Evolutionary conservation across 495 filamentous ascomycete genomes (phyloP), one percentile per base, ranked within the genome.

Genomic region (Annulohypoxylon nitens): DNA sequence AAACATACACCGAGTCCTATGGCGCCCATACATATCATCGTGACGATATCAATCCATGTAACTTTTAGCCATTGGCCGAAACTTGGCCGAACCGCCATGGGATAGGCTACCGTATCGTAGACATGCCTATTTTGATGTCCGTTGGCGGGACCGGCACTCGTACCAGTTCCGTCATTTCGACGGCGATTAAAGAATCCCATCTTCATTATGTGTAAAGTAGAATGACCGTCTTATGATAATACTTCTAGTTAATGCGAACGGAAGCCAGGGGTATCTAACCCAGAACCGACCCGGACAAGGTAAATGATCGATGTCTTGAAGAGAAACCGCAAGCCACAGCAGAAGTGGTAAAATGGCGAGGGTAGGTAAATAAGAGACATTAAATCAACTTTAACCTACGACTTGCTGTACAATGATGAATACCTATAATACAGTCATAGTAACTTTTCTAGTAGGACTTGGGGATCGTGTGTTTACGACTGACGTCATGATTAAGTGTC

Each of bases 11-110:
- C 88, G 0, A 90, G 81, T 9, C 87, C 87, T 60, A 89, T 79
- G 4, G 81, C 85, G 6, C 89, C 89, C 80, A 90, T 82, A 11
- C 81, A 74, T 16, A 80, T 79, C 85, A 90, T 88, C 1, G 88
- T 86, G 7, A 90, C 14, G 41, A 90, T 81, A 70, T 91, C 89
- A 8, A 88, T 76, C 85, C 86, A 88, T 0, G 86, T 86, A 7
- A 80, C 76, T 54, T 87, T 86, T 39, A 90, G 73, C 88, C 87
- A 90, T 64, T 83, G 82, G 2, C 88, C 86, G 53, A 89, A 86
- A 3, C 77, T 81, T 0, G 85, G 83, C 5, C 82, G 80, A 9
- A 78, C 73, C 12, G 81, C 76, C 81, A 84, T 82, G 26, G 77
- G 67, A 70, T 83, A 81, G 4, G 74, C 71, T 39, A 72, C 45